phyloP scores from a whole-genome alignment of 805 yeast species.

The Barnettozyma botsteinii region DNA sequence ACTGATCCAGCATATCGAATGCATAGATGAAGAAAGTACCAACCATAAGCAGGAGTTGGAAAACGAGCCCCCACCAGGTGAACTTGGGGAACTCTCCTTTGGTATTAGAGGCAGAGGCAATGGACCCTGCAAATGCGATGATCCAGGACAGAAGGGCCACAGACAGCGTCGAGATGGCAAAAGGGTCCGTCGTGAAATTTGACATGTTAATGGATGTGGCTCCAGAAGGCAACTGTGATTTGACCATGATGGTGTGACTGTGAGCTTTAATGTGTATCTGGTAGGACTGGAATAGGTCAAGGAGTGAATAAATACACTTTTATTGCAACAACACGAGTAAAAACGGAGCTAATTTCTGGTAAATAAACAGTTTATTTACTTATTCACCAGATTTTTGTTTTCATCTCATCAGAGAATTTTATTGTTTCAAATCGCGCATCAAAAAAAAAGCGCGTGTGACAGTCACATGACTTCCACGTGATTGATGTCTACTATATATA shows the following conservation, averaged over 20 bases:
- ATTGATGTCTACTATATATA: too few species aligned
- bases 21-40: slow-evolving; percentile 48
- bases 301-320: neutral
- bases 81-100: slow-evolving; percentile 61
- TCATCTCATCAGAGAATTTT: slow-evolving; percentile 3
- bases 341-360: too few species aligned
- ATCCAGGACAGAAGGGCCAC: slow-evolving; percentile 79
- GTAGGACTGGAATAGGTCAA: neutral
- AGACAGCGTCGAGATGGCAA: slow-evolving; percentile 75
- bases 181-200: slow-evolving; percentile 74
- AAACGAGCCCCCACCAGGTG: slow-evolving; percentile 96
- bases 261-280: neutral
- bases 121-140: slow-evolving; percentile 82
- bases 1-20: slow-evolving; percentile 59
- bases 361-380: too few species aligned
- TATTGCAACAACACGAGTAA: too few species aligned
- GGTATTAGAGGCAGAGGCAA: slow-evolving; percentile 48
- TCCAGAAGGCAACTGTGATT: neutral
- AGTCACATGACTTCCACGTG: neutral
- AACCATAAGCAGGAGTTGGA: slow-evolving; percentile 57
- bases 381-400: too few species aligned
- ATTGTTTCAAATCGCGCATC: neutral
- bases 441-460: neutral
- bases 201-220: slow-evolving; percentile 28
- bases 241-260: neutral